Conservation (phyloP, 2,329 filamentous ascomycete species). For the Leptographium radiaticola region DNA sequence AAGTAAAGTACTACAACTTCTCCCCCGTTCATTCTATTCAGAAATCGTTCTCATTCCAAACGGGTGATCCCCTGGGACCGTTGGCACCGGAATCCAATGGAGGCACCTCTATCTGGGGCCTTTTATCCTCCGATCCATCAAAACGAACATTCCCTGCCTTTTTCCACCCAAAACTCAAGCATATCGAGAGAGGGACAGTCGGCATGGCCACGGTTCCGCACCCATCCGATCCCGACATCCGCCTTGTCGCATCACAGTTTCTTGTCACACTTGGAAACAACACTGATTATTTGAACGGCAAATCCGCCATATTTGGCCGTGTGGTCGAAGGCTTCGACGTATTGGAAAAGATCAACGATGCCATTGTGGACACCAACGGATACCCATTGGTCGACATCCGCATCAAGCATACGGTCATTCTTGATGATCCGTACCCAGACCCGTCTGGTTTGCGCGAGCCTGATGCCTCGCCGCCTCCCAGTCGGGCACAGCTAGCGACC, state of each 20-base stretch:
- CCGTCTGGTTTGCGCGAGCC: constrained; percentile 65
- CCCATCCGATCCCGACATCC: constrained; percentile 62
- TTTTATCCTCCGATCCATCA: constrained; percentile 52
- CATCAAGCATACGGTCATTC: constrained; percentile 79
- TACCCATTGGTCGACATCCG: constrained; percentile 88
- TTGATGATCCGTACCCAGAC: constrained; percentile 88
- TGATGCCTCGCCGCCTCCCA: constrained; percentile 65
- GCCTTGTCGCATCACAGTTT: constrained; percentile 83
- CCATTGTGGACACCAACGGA: constrained; percentile 76
- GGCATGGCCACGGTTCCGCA: constrained; percentile 91
- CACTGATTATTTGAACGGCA: constrained; percentile 81
- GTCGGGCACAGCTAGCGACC: constrained; percentile 75
- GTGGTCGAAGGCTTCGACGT: constrained; percentile 94
- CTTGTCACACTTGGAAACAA: constrained; percentile 83
- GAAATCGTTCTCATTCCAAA: constrained; percentile 92
- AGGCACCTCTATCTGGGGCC: constrained; percentile 84
- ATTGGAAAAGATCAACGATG: constrained; percentile 82
- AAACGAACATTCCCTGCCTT: constrained; percentile 73
- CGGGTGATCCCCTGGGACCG: constrained; percentile 84
- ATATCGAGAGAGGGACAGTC: constrained; percentile 78
- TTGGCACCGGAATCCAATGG: constrained; percentile 77
- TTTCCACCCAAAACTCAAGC: constrained; percentile 77
- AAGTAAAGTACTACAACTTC: constrained; percentile 98
- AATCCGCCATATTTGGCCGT: constrained; percentile 88
- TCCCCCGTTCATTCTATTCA: constrained; percentile 84